A percentile compares a stretch with the other conserved stretches of the same genome.
phyloP scores from a whole-genome alignment of 1,284 basidiomycete genomes.

The Meripilus lineatus region DNA sequence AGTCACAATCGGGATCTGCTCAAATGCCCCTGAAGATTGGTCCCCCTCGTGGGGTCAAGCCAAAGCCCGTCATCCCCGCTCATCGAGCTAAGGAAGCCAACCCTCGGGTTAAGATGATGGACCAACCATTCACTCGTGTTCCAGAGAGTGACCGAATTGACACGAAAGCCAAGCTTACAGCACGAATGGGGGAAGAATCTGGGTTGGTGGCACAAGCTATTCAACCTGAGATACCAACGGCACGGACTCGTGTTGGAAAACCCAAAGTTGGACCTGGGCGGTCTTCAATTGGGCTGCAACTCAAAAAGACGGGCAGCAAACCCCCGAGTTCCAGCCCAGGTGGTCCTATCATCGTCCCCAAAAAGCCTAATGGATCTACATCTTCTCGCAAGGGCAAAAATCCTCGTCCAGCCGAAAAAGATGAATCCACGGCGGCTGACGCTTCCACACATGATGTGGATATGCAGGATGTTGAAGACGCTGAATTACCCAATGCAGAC shows the following conservation, averaged over 20 bases:
- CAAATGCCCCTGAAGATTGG: too few species aligned
- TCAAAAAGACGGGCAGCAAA: too few species aligned
- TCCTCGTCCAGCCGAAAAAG: not conserved
- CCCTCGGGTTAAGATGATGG: constrained; percentile 47
- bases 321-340: too few species aligned
- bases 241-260: constrained; percentile 30
- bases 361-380: too few species aligned
- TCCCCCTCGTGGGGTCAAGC: not conserved
- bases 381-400: too few species aligned
- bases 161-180: constrained; percentile 40
- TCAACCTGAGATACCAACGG: too few species aligned
- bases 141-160: constrained; percentile 35
- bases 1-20: too few species aligned
- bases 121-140: constrained; percentile 28
- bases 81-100: constrained; percentile 46
- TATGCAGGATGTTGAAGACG: not conserved
- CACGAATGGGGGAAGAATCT: constrained; percentile 4
- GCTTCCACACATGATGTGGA: not conserved
- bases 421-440: not conserved
- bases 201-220: too few species aligned
- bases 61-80: constrained; percentile 23
- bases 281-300: constrained; percentile 31
- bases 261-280: constrained; percentile 47
- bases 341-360: too few species aligned
- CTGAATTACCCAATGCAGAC: not conserved